A percentile compares a stretch with the other conserved stretches of the same genome.
These are phyloP conservation scores for Jaminaea rosea DNA, from an alignment of 1,284 basidiomycete genomes.

Conservation along the genomic window DNA sequence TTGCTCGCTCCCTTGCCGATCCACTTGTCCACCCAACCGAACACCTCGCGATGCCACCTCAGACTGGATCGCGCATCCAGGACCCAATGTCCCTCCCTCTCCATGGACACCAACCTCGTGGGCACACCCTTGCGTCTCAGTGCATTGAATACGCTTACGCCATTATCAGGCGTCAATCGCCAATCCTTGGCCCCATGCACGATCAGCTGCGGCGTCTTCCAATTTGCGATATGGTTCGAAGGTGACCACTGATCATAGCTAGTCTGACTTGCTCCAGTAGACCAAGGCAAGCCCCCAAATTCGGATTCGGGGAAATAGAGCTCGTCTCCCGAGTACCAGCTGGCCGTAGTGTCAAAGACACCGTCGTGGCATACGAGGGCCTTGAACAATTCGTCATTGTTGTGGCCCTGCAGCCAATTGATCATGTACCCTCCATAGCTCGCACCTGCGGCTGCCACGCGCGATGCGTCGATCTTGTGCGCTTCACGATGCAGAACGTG, in stretches of 20 bases:
- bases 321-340: conserved; percentile 28
- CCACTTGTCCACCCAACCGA: conserved; percentile 26
- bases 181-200: conserved; percentile 32
- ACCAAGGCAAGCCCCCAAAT: conserved; percentile 22
- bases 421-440: conserved; percentile 29
- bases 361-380: conserved; percentile 36
- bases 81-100: conserved; percentile 23
- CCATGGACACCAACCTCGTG: conserved; percentile 28
- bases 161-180: conserved; percentile 16
- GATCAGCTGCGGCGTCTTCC: conserved; percentile 33
- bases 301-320: conserved; percentile 37
- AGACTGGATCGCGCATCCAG: conserved; percentile 19
- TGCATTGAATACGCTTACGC: conserved; percentile 24
- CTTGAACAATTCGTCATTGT: conserved; percentile 31
- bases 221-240: conserved; percentile 12
- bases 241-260: conserved; percentile 17
- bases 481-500: conserved; percentile 10
- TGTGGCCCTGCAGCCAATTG: conserved; percentile 39
- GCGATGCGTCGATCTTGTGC: conserved; percentile 12
- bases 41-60: conserved; percentile 29
- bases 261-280: neutral
- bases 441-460: conserved; percentile 29
- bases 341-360: conserved; percentile 17
- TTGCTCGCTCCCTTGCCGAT: neutral
- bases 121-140: conserved; percentile 28